Evolutionary conservation across 371 early-diverging fungal genomes (phyloP).

Genomic region (Saksenaea vasiformis): DNA sequence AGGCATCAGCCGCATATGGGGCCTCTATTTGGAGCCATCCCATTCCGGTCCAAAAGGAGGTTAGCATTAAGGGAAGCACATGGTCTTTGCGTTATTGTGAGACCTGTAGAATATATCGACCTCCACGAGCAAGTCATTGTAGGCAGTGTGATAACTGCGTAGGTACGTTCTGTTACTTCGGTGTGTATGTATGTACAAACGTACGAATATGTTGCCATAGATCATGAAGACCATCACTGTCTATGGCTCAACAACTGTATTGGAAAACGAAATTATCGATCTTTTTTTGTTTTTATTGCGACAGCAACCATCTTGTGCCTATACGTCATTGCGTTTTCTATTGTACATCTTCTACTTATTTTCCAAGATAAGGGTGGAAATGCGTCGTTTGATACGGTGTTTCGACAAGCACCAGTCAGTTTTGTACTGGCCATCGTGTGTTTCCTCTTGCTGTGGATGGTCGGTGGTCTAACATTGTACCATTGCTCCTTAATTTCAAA

Average conservation of each 20-base stretch:
- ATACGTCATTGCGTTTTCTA: slow-evolving; percentile 59
- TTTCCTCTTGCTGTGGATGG: slow-evolving; percentile 61
- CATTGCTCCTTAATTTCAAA: slow-evolving; percentile 73
- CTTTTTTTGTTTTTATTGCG: slow-evolving; percentile 78
- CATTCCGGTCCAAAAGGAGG: slow-evolving; percentile 54
- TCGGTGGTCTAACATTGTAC: slow-evolving; percentile 72
- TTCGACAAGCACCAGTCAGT: slow-evolving; percentile 39
- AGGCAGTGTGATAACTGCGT: slow-evolving; percentile 91
- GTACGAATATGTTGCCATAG: slow-evolving; percentile 24
- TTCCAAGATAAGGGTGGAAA: neutral
- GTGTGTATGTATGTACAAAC: neutral
- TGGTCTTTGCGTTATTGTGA: slow-evolving; percentile 85
- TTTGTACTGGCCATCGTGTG: slow-evolving; percentile 69
- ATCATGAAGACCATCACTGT: slow-evolving; percentile 91
- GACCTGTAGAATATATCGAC: slow-evolving; percentile 90
- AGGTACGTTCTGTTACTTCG: slow-evolving; percentile 36
- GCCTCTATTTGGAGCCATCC: slow-evolving; percentile 27
- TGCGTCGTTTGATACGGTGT: slow-evolving; percentile 17
- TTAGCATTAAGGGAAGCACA: slow-evolving; percentile 60
- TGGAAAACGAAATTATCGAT: slow-evolving; percentile 89
- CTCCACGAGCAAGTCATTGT: slow-evolving; percentile 91
- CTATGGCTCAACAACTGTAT: slow-evolving; percentile 95
- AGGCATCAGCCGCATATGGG: slow-evolving; percentile 22
- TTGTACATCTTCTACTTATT: slow-evolving; percentile 51
- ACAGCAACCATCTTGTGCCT: slow-evolving; percentile 54